Evolutionary conservation across 768 basidiomycete genomes (phyloP).

Genomic region (Mycena latifolia): DNA sequence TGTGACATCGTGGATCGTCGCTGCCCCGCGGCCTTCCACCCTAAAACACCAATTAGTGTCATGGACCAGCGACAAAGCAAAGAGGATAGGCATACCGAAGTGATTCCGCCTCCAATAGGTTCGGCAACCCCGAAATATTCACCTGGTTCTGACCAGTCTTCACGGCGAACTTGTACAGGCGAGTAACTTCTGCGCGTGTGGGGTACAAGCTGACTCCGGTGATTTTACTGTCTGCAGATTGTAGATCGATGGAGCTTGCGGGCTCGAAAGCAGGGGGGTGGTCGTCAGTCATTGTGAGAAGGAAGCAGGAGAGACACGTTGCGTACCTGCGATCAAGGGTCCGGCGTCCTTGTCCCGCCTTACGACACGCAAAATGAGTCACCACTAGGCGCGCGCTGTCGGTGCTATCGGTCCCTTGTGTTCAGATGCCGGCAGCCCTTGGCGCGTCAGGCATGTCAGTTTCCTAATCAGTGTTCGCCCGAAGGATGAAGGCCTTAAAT

Average conservation of each 20-base stretch:
- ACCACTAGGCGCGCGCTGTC: too few species aligned
- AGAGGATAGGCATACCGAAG: conserved; percentile 47
- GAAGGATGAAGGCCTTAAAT: too few species aligned
- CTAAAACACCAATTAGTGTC: conserved; percentile 37
- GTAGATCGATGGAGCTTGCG: conserved; percentile 46
- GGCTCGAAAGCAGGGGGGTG: conserved; percentile 34
- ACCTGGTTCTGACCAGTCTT: conserved; percentile 58
- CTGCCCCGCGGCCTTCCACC: conserved; percentile 59
- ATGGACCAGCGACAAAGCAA: neutral
- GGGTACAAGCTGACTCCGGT: conserved; percentile 55
- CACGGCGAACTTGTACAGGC: conserved; percentile 51
- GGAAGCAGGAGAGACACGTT: too few species aligned
- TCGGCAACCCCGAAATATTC: conserved; percentile 53
- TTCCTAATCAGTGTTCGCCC: too few species aligned
- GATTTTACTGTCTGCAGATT: conserved; percentile 51
- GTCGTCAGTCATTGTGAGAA: too few species aligned
- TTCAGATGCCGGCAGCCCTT: too few species aligned
- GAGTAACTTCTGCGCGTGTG: conserved; percentile 55
- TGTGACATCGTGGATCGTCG: conserved; percentile 61
- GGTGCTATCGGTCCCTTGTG: too few species aligned
- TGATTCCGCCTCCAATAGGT: conserved; percentile 50
- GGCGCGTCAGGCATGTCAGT: too few species aligned
- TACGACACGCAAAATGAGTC: too few species aligned
- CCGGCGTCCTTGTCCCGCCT: too few species aligned
- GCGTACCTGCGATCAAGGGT: too few species aligned